Evolutionary conservation across 176 grass and related monocot species (phyloP).

Genomic region (Raddia distichophylla): DNA sequence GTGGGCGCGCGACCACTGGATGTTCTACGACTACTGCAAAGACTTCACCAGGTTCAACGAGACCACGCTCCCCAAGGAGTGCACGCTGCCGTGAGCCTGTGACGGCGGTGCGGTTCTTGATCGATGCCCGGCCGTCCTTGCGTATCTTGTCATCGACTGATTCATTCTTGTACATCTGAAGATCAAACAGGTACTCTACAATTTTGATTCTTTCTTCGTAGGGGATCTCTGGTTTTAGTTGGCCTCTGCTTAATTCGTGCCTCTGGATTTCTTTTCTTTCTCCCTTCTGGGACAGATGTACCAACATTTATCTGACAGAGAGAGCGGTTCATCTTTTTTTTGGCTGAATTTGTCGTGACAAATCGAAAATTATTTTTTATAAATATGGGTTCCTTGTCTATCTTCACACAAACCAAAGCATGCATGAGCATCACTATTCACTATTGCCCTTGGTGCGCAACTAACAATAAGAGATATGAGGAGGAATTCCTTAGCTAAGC

Average conservation of each 20-base stretch:
- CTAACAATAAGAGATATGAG: too few relatives aligned
- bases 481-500: too few relatives aligned
- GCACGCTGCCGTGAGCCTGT: not conserved
- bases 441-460: too few relatives aligned
- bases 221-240: conserved; percentile 3
- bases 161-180: conserved; percentile 43
- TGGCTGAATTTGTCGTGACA: not conserved
- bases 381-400: not conserved
- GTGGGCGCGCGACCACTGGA: conserved; percentile 3
- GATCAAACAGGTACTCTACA: not conserved
- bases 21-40: conserved; percentile 70
- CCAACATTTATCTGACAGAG: conserved; percentile 39
- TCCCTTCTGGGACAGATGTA: conserved; percentile 15
- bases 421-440: too few relatives aligned
- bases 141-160: not conserved
- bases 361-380: not conserved
- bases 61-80: conserved; percentile 46
- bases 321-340: not conserved
- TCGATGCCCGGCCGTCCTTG: not conserved
- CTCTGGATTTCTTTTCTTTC: not conserved
- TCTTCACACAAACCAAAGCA: not conserved
- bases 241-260: not conserved
- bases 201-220: conserved; percentile 48
- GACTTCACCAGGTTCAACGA: conserved; percentile 51
- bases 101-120: not conserved